Percentiles rank a stretch among this genome's conserved stretches.
Evolutionary conservation across 2,329 filamentous ascomycete species (phyloP).

Genomic region (Beauveria sp.): DNA sequence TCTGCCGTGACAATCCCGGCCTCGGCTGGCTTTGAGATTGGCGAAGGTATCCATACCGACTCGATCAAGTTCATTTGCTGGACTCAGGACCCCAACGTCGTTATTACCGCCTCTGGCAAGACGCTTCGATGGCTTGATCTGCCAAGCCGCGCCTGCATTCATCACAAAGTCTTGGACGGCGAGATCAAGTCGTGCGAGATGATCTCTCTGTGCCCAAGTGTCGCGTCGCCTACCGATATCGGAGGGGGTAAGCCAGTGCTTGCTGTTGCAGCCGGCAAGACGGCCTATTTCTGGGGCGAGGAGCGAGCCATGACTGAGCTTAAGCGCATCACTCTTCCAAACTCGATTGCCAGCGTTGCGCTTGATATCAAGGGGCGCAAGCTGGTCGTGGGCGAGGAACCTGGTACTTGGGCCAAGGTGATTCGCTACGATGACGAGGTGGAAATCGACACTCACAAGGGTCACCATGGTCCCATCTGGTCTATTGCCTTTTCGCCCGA

Average conservation of each 20-base stretch:
- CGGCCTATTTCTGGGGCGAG: slow-evolving; percentile 85
- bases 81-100: slow-evolving; percentile 78
- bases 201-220: slow-evolving; percentile 55
- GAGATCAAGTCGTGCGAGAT: slow-evolving; percentile 90
- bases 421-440: slow-evolving; percentile 79
- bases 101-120: slow-evolving; percentile 89
- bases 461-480: slow-evolving; percentile 96
- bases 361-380: slow-evolving; percentile 74
- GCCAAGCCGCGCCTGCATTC: slow-evolving; percentile 64
- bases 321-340: slow-evolving; percentile 71
- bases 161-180: slow-evolving; percentile 71
- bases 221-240: slow-evolving; percentile 53
- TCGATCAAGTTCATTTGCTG: slow-evolving; percentile 96
- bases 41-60: slow-evolving; percentile 70
- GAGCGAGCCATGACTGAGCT: slow-evolving; percentile 59
- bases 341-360: slow-evolving; percentile 85
- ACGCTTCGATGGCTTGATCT: slow-evolving; percentile 93
- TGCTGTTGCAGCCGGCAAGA: slow-evolving; percentile 89
- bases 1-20: slow-evolving; percentile 43
- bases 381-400: slow-evolving; percentile 83
- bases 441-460: slow-evolving; percentile 89
- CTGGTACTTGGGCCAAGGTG: slow-evolving; percentile 93
- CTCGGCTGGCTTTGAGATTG: slow-evolving; percentile 75
- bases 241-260: slow-evolving; percentile 65
- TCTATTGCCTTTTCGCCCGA: slow-evolving; percentile 91